phyloP scores from a whole-genome alignment of 2,329 filamentous ascomycete genomes.

The Ceratocystis ficicola region DNA sequence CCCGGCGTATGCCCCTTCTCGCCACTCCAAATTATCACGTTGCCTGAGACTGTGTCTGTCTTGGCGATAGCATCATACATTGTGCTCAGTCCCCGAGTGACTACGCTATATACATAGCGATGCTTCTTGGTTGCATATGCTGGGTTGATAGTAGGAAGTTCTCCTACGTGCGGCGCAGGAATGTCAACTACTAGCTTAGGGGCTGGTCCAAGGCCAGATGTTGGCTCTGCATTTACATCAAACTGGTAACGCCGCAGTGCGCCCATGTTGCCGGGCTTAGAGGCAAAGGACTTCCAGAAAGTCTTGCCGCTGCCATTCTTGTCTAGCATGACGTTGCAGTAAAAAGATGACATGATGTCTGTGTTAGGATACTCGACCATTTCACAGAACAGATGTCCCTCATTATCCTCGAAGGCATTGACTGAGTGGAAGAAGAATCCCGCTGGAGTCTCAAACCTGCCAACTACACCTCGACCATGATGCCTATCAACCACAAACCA shows the following conservation, averaged over 20 bases:
- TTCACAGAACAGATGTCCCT: conserved; percentile 50
- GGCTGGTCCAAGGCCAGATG: conserved; percentile 1
- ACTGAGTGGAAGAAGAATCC: conserved; percentile 71
- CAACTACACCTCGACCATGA: conserved; percentile 51
- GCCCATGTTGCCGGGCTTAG: conserved; percentile 29
- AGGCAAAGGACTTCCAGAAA: conserved; percentile 34
- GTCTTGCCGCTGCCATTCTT: conserved; percentile 36
- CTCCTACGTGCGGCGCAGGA: conserved; percentile 43
- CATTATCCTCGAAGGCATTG: conserved; percentile 59
- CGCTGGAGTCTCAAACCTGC: conserved; percentile 52
- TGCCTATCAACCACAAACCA: conserved; percentile 68
- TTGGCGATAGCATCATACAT: conserved; percentile 54
- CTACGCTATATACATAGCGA: conserved; percentile 49
- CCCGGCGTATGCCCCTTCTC: conserved; percentile 51
- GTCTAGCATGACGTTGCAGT: conserved; percentile 55
- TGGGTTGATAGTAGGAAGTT: conserved; percentile 56
- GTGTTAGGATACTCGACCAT: conserved; percentile 50
- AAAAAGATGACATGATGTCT: conserved; percentile 54
- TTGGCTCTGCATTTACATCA: conserved; percentile 27
- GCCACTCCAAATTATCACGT: conserved; percentile 44
- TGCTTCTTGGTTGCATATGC: conserved; percentile 39
- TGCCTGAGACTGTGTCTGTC: conserved; percentile 46
- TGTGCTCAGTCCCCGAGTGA: conserved; percentile 45
- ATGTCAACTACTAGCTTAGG: conserved; percentile 34
- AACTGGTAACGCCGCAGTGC: conserved; percentile 37